phyloP scores from a whole-genome alignment of 192 early-diverging fungal genomes.

The Mortierella alpina region DNA sequence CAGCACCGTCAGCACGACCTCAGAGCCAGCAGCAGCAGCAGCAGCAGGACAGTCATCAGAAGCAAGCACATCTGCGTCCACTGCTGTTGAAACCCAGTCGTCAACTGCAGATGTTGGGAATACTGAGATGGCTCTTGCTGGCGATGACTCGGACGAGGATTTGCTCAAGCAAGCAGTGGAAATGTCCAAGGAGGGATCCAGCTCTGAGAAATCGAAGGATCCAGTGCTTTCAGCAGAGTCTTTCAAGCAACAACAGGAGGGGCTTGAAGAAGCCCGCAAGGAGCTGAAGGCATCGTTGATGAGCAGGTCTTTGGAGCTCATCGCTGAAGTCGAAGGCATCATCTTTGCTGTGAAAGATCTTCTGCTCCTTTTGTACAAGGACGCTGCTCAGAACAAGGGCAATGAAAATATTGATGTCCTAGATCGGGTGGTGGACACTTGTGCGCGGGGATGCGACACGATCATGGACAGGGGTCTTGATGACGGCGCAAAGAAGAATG shows the following conservation, averaged over 20 bases:
- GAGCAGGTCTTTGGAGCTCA: conserved; percentile 48
- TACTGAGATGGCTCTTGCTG: conserved; percentile 4
- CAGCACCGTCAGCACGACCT: background rate
- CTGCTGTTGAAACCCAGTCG: background rate
- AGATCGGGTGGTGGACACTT: conserved; percentile 36
- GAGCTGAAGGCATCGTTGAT: conserved; percentile 51
- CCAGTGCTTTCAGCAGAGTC: conserved; percentile 22
- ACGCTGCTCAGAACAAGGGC: background rate
- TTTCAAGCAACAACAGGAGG: conserved; percentile 35
- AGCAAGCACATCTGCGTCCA: background rate
- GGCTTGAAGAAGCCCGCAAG: conserved; percentile 52
- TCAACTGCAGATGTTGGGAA: background rate
- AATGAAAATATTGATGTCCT: conserved; percentile 36
- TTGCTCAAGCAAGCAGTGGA: conserved; percentile 35
- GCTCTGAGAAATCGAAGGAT: conserved; percentile 2
- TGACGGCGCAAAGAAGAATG: background rate
- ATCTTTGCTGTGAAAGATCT: conserved; percentile 77
- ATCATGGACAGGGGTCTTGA: background rate
- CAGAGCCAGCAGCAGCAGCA: background rate
- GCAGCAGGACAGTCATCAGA: background rate
- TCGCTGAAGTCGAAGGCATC: conserved; percentile 67
- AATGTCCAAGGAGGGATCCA: conserved; percentile 7
- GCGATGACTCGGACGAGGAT: conserved; percentile 16
- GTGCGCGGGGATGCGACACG: conserved; percentile 2
- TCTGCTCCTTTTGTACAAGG: conserved; percentile 63